Percentiles rank a stretch among this genome's conserved stretches.
These are phyloP conservation scores for Bolboschoenoplectus hybrid DNA, from an alignment of 202 grass and related monocot species.

Conservation along the genomic window DNA sequence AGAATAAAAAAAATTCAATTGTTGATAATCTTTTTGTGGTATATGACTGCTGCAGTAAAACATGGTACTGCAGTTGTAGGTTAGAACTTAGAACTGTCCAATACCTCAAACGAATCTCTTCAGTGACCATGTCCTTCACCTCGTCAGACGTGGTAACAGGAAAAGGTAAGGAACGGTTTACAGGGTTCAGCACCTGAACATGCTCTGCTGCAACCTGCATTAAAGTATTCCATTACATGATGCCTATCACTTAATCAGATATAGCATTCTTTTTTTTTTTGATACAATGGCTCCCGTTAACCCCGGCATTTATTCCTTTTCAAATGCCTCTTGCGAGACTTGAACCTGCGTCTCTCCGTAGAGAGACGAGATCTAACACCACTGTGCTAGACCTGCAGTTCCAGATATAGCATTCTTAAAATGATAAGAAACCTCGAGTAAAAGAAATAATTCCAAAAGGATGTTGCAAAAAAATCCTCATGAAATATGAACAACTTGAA, in stretches of 20 bases:
- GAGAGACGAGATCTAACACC: too few species aligned
- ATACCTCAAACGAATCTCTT: constrained; percentile 98
- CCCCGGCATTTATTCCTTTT: too few species aligned
- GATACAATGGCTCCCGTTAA: too few species aligned
- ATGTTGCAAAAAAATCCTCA: neutral
- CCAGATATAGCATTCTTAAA: neutral
- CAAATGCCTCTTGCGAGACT: too few species aligned
- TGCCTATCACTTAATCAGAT: neutral
- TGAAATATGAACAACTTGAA: constrained; percentile 1
- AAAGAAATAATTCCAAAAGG: neutral
- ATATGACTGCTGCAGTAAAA: neutral
- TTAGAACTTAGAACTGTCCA: neutral
- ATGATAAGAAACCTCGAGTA: neutral
- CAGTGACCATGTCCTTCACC: constrained; percentile 78
- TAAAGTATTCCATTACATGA: neutral
- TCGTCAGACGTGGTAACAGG: constrained; percentile 71
- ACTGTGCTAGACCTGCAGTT: too few species aligned
- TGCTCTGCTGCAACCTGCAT: constrained; percentile 62
- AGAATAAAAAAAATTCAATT: constrained; percentile 10
- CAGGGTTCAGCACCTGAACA: constrained; percentile 78
- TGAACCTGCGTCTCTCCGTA: too few species aligned
- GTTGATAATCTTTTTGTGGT: constrained; percentile 8
- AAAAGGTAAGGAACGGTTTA: constrained; percentile 86
- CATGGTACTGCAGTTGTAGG: neutral
- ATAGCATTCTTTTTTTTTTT: neutral